phyloP scores from a whole-genome alignment of 768 basidiomycete genomes.

The Suillus sp. region DNA sequence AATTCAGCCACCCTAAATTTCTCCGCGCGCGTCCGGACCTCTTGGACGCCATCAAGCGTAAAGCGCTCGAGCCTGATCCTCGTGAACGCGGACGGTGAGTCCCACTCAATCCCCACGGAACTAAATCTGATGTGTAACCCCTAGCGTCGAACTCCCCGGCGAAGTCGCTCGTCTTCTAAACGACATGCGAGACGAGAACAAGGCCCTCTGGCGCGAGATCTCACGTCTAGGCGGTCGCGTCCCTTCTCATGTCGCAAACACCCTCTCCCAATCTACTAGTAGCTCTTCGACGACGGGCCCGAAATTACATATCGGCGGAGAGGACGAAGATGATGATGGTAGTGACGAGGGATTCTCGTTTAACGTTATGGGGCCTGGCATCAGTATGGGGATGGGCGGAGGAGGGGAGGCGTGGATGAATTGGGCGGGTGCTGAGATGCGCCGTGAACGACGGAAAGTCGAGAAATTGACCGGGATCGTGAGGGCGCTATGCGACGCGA shows the following conservation, averaged over 20 bases:
- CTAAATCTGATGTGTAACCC: constrained; percentile 31
- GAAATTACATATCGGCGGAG: constrained; percentile 31
- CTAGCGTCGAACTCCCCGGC: constrained; percentile 78
- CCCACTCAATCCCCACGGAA: neutral
- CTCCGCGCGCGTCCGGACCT: constrained; percentile 78
- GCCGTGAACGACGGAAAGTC: constrained; percentile 61
- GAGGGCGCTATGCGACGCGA: constrained; percentile 62
- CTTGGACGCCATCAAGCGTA: constrained; percentile 84
- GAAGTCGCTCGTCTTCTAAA: constrained; percentile 60
- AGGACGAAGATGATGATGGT: constrained; percentile 27
- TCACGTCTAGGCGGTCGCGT: constrained; percentile 24
- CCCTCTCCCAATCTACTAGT: constrained; percentile 6
- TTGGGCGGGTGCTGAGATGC: constrained; percentile 41
- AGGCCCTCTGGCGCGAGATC: constrained; percentile 51
- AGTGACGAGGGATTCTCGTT: constrained; percentile 11
- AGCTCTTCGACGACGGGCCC: constrained; percentile 26
- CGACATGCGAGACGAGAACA: constrained; percentile 74
- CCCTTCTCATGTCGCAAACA: constrained; percentile 20
- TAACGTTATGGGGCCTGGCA: constrained; percentile 15
- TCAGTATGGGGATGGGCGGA: constrained; percentile 5
- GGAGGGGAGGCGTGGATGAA: constrained; percentile 31
- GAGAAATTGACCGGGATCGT: constrained; percentile 63
- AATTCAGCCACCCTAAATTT: constrained; percentile 88
- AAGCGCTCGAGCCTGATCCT: constrained; percentile 81
- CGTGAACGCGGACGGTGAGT: constrained; percentile 38